Base-by-base conservation (phyloP, 2,329 filamentous ascomycete species). In the Dothiorella sarmentorum region DNA sequence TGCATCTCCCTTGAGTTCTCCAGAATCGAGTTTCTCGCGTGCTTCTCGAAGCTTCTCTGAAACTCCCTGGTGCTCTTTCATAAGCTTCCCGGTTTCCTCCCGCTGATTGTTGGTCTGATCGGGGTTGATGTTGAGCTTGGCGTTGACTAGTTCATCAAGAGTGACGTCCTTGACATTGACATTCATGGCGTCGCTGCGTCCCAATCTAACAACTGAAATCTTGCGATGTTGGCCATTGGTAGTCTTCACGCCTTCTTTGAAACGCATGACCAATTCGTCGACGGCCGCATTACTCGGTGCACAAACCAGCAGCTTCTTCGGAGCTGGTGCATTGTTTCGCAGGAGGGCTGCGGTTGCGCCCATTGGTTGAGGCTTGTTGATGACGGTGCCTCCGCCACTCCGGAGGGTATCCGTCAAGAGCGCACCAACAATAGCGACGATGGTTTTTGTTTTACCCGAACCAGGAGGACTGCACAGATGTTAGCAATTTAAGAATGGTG, bases 271-370 rank as follows among this genome's bases (percentile, higher is more conserved):
- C 62, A 99, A 73, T 72, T 99, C 94, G 71, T 99, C 94, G 5
- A 99, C 94, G 29, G 94, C 94, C 6, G 94, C 94, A 73, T 99
- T 99, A 80, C 92, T 97, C 13, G 94, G 94, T n/a, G 94, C 94
- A 69, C 94, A 99, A 22, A 99, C 90, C 24, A 99, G 82, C 24
- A 99, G 80, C 73, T 97, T 99, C 75, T 96, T 97, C 2, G 83
- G 71, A 1, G 78, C 70, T 18, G 66, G 59, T n/a, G 71, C 66
- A 52, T 64, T 63, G 7, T 65, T 66, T 4, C 63, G 65, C 11
- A 29, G 27, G 42, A 53, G 59, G 3, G 63, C 66, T 52, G 68
- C 66, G 6, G 66, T 70, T n/a, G 61, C 61, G n/a, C 61, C 63
- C 24, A 57, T 63, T 10, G 62, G 59, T 7, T 35, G 42, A 13